These are phyloP conservation scores for Stramenopiles sp. DNA, from an alignment of 352 stramenopile species.

Conservation along the genomic window DNA sequence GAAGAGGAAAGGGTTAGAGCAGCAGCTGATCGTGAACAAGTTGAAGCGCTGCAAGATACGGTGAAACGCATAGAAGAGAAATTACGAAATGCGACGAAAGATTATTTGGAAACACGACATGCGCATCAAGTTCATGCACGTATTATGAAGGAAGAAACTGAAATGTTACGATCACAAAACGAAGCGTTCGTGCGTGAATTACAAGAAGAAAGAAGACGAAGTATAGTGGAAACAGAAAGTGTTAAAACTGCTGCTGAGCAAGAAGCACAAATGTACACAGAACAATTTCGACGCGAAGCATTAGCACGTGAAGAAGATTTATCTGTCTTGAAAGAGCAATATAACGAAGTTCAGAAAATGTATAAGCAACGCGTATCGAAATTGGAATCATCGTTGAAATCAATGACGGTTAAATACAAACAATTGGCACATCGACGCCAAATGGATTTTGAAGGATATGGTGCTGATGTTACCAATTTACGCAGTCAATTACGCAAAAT, in stretches of 20 bases:
- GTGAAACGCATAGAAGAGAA: slow-evolving; percentile 17
- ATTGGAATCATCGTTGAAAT: slow-evolving; percentile 38
- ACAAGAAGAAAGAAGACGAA: slow-evolving; percentile 23
- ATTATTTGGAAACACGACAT: too few relatives aligned
- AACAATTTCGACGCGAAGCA: slow-evolving; percentile 35
- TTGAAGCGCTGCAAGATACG: neutral
- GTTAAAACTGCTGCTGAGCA: slow-evolving; percentile 32
- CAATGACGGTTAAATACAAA: slow-evolving; percentile 33
- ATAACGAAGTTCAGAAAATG: slow-evolving; percentile 40
- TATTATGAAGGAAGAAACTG: slow-evolving; percentile 32
- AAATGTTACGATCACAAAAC: slow-evolving; percentile 32
- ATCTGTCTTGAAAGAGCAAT: slow-evolving; percentile 44
- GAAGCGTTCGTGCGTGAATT: slow-evolving; percentile 22
- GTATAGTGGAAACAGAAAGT: slow-evolving; percentile 34
- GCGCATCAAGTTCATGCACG: too few relatives aligned
- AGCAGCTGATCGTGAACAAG: neutral
- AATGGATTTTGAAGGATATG: slow-evolving; percentile 60
- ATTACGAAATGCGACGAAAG: too few relatives aligned
- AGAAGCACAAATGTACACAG: slow-evolving; percentile 36
- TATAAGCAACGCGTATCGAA: slow-evolving; percentile 42
- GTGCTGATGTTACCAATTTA: too few relatives aligned
- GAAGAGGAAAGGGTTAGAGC: neutral
- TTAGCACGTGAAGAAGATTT: slow-evolving; percentile 38
- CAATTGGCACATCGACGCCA: slow-evolving; percentile 37
- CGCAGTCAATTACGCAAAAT: too few relatives aligned